These are phyloP conservation scores for Polyplosphaeria fusca DNA, from an alignment of 495 filamentous ascomycete species.

Conservation along the genomic window DNA sequence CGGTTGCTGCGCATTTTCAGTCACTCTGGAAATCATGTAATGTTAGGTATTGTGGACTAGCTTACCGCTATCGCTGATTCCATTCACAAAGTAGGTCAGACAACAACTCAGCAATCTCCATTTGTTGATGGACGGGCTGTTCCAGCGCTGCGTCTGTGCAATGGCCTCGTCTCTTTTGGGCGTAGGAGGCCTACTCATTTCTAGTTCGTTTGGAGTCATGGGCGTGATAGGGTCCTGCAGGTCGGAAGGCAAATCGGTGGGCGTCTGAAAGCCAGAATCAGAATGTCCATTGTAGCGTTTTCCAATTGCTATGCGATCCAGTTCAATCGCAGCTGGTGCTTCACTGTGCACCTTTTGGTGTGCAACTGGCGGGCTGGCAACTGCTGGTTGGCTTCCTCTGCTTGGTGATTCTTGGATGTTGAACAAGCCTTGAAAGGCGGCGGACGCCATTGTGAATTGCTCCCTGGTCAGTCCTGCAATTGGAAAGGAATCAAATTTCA, in stretches of 20 bases:
- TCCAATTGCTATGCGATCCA: conserved; percentile 15
- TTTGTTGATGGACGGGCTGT: conserved; percentile 53
- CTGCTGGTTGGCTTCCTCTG: no score
- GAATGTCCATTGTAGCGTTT: conserved; percentile 20
- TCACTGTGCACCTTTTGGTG: conserved; percentile 10
- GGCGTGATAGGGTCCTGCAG: conserved; percentile 38
- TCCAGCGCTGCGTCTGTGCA: conserved; percentile 50
- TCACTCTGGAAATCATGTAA: background rate
- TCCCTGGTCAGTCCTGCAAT: no score
- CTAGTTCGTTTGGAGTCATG: conserved; percentile 50
- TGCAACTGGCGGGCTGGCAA: conserved; percentile 17
- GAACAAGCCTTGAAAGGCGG: conserved; percentile 23
- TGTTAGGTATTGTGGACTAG: no score
- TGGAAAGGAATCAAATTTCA: no score
- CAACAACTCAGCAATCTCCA: conserved; percentile 46
- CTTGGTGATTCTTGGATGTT: conserved; percentile 20
- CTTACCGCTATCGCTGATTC: conserved; percentile 48
- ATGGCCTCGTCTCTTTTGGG: conserved; percentile 43
- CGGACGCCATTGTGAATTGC: conserved; percentile 13
- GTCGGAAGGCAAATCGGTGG: background rate
- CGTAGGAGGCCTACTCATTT: conserved; percentile 50
- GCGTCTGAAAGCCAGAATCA: background rate
- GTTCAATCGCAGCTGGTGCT: conserved; percentile 19
- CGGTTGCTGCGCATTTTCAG: conserved; percentile 49
- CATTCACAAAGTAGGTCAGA: conserved; percentile 42